These are phyloP conservation scores for Hyphodiscus hymeniophilus DNA, from an alignment of 495 filamentous ascomycete species.

Conservation along the genomic window DNA sequence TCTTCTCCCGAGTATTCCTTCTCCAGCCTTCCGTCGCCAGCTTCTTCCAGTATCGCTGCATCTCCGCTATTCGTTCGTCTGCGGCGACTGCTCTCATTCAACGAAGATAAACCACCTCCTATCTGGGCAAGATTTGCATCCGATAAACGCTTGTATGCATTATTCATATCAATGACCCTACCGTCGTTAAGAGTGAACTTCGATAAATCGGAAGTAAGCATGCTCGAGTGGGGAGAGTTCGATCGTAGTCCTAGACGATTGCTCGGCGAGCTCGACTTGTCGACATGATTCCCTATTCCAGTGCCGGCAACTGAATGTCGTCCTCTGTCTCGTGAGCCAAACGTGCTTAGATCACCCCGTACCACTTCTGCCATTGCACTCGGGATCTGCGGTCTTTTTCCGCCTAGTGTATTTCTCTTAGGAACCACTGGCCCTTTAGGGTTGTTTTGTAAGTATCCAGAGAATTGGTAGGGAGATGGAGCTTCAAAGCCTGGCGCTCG, in stretches of 20 bases:
- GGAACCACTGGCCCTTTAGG: conserved; percentile 33
- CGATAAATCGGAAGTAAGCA: conserved; percentile 24
- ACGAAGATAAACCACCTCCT: conserved; percentile 43
- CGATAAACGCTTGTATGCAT: conserved; percentile 53
- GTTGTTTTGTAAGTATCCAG: conserved; percentile 40
- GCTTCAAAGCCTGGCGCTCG: conserved; percentile 12
- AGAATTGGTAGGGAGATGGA: conserved; percentile 43
- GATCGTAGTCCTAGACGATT: conserved; percentile 48
- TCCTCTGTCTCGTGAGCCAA: conserved; percentile 31
- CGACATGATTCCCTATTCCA: conserved; percentile 29
- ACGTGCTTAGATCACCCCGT: conserved; percentile 34
- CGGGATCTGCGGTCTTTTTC: conserved; percentile 24
- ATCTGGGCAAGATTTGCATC: conserved; percentile 53
- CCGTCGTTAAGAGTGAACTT: conserved; percentile 40
- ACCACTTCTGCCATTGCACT: conserved; percentile 43
- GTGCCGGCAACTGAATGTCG: conserved; percentile 36
- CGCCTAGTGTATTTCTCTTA: conserved; percentile 35
- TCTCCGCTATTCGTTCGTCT: conserved; percentile 14
- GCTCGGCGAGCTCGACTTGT: conserved; percentile 53
- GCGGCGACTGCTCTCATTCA: conserved; percentile 26
- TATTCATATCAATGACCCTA: conserved; percentile 47
- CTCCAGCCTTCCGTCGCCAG: conserved; percentile 42
- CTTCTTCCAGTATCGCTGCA: conserved; percentile 22
- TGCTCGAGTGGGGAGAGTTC: conserved; percentile 38
- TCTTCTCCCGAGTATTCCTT: conserved; percentile 66